Evolutionary conservation across 1,139 yeast species (phyloP).

Genomic region (Magnusiomyces tetraspermus): DNA sequence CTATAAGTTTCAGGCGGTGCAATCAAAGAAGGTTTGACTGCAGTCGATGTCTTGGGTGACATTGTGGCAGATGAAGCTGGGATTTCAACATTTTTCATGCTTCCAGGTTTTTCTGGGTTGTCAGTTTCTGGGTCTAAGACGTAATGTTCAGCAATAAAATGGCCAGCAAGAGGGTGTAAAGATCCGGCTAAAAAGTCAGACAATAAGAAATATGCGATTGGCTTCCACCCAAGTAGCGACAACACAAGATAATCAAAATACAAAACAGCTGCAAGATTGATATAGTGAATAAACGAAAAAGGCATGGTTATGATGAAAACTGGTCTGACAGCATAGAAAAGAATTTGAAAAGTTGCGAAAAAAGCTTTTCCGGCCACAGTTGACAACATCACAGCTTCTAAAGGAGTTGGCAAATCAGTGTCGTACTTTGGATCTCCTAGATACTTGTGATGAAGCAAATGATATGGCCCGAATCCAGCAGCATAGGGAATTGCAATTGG

Average conservation of each 20-base stretch:
- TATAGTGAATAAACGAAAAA: constrained; percentile 62
- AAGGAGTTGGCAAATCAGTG: constrained; percentile 75
- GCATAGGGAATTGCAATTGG: constrained; percentile 88
- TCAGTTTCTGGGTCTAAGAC: constrained; percentile 44
- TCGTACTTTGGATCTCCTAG: constrained; percentile 79
- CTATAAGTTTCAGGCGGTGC: constrained; percentile 71
- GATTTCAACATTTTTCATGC: constrained; percentile 5
- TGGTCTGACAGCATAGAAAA: constrained; percentile 84
- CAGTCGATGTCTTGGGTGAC: constrained; percentile 19
- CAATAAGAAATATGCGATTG: constrained; percentile 57
- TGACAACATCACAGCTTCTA: constrained; percentile 66
- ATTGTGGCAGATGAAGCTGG: background rate
- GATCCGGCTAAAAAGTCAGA: constrained; percentile 87
- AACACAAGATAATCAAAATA: constrained; percentile 50
- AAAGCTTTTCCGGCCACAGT: constrained; percentile 79
- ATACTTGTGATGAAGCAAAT: constrained; percentile 82
- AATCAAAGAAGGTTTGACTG: constrained; percentile 8
- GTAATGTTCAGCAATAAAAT: constrained; percentile 89
- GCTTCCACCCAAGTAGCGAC: constrained; percentile 50
- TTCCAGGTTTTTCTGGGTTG: constrained; percentile 18
- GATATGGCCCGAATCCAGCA: constrained; percentile 88
- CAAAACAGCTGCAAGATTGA: constrained; percentile 57
- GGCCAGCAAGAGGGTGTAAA: constrained; percentile 90
- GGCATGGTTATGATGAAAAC: constrained; percentile 72
- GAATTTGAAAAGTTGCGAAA: constrained; percentile 81